phyloP scores from a whole-genome alignment of 139 green algal genomes.

The Closterium sp. region DNA sequence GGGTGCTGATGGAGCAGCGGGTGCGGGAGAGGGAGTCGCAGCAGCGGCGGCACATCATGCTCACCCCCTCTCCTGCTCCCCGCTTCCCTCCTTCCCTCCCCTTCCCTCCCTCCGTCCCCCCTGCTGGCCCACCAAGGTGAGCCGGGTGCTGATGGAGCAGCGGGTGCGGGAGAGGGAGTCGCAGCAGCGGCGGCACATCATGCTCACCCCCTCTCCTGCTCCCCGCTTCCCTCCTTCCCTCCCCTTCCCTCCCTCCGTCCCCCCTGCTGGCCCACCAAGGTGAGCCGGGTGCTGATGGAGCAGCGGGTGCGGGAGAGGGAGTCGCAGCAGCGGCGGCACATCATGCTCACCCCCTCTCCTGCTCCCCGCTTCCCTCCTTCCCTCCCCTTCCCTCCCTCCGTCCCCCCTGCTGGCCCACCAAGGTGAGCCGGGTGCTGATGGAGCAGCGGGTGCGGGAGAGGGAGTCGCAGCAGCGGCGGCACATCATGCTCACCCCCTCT shows the following conservation, averaged over 20 bases:
- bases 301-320: constrained; percentile 59
- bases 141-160: constrained; percentile 54
- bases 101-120: too few relatives aligned
- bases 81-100: too few relatives aligned
- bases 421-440: constrained; percentile 52
- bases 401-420: too few relatives aligned
- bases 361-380: too few relatives aligned
- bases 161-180: constrained; percentile 58
- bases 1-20: constrained; percentile 53
- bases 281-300: constrained; percentile 54
- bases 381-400: too few relatives aligned
- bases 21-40: constrained; percentile 58
- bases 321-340: constrained; percentile 37
- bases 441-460: constrained; percentile 58
- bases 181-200: constrained; percentile 27
- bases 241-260: too few relatives aligned
- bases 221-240: too few relatives aligned
- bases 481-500: too few relatives aligned
- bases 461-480: constrained; percentile 46
- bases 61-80: too few relatives aligned
- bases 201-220: too few relatives aligned
- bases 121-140: constrained; percentile 7
- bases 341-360: too few relatives aligned
- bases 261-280: not conserved
- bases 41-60: constrained; percentile 30